These are phyloP conservation scores for Gentiana dahurica DNA, from an alignment of 257 asterid genomes.

Conservation along the genomic window DNA sequence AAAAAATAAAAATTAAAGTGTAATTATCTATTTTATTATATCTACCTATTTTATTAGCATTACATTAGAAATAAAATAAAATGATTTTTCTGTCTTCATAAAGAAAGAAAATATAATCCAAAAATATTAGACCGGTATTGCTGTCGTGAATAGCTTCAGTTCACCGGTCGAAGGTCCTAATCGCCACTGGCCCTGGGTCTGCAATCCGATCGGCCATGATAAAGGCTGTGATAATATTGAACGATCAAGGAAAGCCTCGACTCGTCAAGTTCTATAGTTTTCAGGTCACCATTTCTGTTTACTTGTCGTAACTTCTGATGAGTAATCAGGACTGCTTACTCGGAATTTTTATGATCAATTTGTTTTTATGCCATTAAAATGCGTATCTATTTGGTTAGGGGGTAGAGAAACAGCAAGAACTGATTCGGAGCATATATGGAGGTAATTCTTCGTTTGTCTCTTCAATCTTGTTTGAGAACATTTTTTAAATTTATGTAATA, in stretches of 20 bases:
- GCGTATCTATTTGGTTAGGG: constrained; percentile 33
- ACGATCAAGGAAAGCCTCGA: constrained; percentile 91
- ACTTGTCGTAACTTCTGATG: neutral
- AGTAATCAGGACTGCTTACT: neutral
- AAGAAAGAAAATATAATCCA: no score
- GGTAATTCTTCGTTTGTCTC: constrained; percentile 22
- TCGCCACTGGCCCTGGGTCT: neutral
- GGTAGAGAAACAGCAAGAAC: constrained; percentile 89
- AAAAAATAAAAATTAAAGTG: no score
- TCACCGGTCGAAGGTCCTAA: no score
- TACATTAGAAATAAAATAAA: no score
- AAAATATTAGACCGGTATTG: no score
- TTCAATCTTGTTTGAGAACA: no score
- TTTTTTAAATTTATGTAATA: no score
- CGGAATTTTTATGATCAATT: neutral
- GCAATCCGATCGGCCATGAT: constrained; percentile 35
- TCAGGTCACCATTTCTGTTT: constrained; percentile 34
- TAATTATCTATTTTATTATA: no score
- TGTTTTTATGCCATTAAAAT: constrained; percentile 11
- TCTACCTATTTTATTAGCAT: no score
- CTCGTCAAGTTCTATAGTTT: constrained; percentile 75
- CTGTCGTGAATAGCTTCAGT: no score
- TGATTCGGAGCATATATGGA: constrained; percentile 67
- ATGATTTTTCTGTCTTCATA: no score
- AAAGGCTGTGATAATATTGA: constrained; percentile 81